Conservation (phyloP, 2,329 filamentous ascomycete species). For the Aureobasidium sp. region DNA sequence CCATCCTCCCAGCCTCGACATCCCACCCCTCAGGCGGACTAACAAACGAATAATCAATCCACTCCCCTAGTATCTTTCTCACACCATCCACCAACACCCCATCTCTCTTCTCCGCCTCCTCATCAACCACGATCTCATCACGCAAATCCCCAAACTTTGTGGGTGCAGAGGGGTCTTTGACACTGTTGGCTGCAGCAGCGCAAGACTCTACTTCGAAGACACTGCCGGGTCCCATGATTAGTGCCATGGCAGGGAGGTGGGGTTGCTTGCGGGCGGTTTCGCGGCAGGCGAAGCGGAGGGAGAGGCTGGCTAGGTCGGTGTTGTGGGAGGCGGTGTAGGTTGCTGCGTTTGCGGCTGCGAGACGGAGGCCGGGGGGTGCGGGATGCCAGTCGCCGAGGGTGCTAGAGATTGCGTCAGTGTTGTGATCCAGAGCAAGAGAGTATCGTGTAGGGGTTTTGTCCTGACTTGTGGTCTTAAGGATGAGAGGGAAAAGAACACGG, state of each 20-base stretch:
- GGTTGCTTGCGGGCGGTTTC: not conserved
- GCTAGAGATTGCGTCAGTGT: not conserved
- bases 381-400: conserved; percentile 15
- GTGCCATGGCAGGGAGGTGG: not conserved
- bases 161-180: not conserved
- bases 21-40: conserved; percentile 7
- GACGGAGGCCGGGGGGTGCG: conserved; percentile 9
- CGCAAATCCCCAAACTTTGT: not conserved
- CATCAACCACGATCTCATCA: not conserved
- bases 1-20: conserved; percentile 6
- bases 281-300: conserved; percentile 11
- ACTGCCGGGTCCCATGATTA: conserved; percentile 11
- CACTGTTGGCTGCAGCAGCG: conserved; percentile 7
- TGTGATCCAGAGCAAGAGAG: not conserved
- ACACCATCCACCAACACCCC: not conserved
- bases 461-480: not conserved
- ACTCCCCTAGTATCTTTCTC: conserved; percentile 5
- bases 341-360: conserved; percentile 2
- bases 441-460: not conserved
- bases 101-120: conserved; percentile 3
- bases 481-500: not conserved
- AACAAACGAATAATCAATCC: conserved; percentile 13
- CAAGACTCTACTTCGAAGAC: conserved; percentile 3
- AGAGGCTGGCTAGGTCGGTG: conserved; percentile 7
- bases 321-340: not conserved